phyloP scores from a whole-genome alignment of 2,329 filamentous ascomycete genomes.

The Botryotinia narcissicola region DNA sequence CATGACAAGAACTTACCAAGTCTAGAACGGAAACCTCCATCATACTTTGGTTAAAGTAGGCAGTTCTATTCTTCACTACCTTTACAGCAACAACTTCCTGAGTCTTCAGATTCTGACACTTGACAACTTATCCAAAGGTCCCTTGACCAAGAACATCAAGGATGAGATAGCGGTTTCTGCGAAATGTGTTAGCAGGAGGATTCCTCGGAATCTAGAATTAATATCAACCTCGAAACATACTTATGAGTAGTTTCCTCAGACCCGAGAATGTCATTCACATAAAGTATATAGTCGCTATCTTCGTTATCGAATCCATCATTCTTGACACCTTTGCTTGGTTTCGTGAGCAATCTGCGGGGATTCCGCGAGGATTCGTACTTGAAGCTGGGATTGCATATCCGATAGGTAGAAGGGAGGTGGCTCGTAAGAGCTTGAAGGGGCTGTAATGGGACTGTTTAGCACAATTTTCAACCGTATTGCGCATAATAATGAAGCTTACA shows the following conservation, averaged over 20 bases:
- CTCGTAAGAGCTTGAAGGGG: constrained; percentile 93
- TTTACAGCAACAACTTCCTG: constrained; percentile 98
- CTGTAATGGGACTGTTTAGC: constrained; percentile 47
- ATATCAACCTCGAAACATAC: constrained; percentile 49
- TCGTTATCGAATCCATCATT: constrained; percentile 99
- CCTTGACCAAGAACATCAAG: constrained; percentile 95
- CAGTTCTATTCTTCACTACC: constrained; percentile 98
- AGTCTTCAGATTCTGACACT: constrained; percentile 97
- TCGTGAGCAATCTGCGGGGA: constrained; percentile 90
- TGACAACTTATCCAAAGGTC: constrained; percentile 97
- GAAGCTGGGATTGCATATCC: constrained; percentile 96
- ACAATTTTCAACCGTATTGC: constrained; percentile 10
- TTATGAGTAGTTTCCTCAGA: constrained; percentile 98
- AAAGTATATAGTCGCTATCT: constrained; percentile 98
- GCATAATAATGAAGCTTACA: constrained; percentile 51
- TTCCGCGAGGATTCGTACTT: constrained; percentile 99
- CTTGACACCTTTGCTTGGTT: constrained; percentile 97
- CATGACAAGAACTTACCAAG: constrained; percentile 58
- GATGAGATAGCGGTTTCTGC: constrained; percentile 90
- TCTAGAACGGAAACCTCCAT: constrained; percentile 99
- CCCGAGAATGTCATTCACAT: constrained; percentile 96
- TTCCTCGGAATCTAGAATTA: constrained; percentile 21
- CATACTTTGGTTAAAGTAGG: constrained; percentile 99
- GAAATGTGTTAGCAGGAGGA: constrained; percentile 34
- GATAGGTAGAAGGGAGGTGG: constrained; percentile 90